Conservation (phyloP, 164 flowering plant genomes). For the Macadamia integrifolia region DNA sequence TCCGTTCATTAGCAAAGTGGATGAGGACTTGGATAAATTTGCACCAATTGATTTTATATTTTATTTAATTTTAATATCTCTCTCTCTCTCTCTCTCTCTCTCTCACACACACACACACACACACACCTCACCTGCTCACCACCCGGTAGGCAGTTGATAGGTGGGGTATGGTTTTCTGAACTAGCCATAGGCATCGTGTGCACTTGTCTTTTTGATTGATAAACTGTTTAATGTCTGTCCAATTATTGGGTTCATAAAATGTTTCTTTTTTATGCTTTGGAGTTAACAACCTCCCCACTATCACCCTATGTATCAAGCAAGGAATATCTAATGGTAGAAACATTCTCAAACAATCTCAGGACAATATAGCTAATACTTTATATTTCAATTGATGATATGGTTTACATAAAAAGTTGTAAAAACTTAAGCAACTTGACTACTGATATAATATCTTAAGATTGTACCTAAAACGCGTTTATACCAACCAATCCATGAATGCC, state of each 20-base stretch:
- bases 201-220: constrained; percentile 13
- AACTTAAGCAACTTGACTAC: too few relatives aligned
- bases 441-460: too few relatives aligned
- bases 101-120: too few relatives aligned
- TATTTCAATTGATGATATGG: background rate
- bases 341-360: background rate
- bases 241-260: constrained; percentile 5
- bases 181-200: constrained; percentile 23
- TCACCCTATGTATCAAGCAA: constrained; percentile 20
- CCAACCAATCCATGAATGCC: constrained; percentile 3
- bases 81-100: too few relatives aligned
- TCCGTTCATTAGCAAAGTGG: background rate
- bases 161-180: constrained; percentile 19
- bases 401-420: too few relatives aligned
- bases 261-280: constrained; percentile 8
- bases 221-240: constrained; percentile 9
- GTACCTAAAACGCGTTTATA: constrained; percentile 2
- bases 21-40: background rate
- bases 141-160: background rate
- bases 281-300: constrained; percentile 11
- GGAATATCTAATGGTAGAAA: background rate
- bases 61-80: too few relatives aligned
- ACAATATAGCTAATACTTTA: background rate
- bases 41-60: too few relatives aligned
- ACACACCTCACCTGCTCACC: too few relatives aligned